phyloP scores from a whole-genome alignment of 202 grass and related monocot genomes.

The Zizania palustris region DNA sequence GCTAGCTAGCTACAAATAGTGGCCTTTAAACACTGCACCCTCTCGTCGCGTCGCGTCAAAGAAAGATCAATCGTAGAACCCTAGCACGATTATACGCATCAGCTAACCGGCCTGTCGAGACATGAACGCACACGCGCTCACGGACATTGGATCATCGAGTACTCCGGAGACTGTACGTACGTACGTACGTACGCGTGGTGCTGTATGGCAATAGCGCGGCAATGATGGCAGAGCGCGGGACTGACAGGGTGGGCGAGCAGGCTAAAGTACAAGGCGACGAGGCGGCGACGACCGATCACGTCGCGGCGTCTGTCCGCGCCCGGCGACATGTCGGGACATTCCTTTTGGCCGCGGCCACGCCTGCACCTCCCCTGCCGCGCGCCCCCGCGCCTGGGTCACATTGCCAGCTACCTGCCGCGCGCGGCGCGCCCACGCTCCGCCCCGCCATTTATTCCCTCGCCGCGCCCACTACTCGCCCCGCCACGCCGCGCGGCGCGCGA shows the following conservation, averaged over 20 bases:
- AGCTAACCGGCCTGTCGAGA: no score
- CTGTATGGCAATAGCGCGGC: background rate
- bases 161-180: no score
- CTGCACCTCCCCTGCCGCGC: background rate
- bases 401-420: no score
- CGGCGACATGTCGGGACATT: constrained; percentile 57
- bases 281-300: constrained; percentile 19
- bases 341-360: constrained; percentile 36
- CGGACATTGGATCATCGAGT: no score
- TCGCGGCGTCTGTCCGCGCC: constrained; percentile 29
- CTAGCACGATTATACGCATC: background rate
- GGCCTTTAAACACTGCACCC: background rate
- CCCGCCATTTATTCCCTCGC: no score
- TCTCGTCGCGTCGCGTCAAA: background rate
- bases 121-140: no score
- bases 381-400: constrained; percentile 25
- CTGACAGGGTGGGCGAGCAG: background rate
- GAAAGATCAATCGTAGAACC: background rate
- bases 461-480: no score
- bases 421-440: no score
- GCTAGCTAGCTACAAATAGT: no score
- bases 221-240: no score
- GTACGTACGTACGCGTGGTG: no score
- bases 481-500: no score
- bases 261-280: constrained; percentile 17